phyloP scores from a whole-genome alignment of 495 filamentous ascomycete genomes.

The Hypoxylon fragiforme region DNA sequence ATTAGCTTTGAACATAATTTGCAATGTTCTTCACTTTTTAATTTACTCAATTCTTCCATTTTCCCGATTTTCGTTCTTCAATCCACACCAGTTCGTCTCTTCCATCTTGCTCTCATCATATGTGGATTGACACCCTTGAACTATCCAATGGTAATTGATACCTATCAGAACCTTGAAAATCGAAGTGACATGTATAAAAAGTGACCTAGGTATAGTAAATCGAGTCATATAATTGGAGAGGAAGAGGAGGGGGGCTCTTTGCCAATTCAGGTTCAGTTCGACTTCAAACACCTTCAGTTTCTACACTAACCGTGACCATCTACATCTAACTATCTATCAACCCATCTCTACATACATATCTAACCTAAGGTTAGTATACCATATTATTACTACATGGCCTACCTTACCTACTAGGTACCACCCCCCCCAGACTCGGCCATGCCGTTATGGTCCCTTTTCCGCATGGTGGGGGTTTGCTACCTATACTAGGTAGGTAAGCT shows the following conservation, averaged over 20 bases:
- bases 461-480: constrained; percentile 21
- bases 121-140: constrained; percentile 10
- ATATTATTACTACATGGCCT: too few species aligned
- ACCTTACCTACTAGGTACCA: not conserved
- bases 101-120: constrained; percentile 3
- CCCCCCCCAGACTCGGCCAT: constrained; percentile 8
- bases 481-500: constrained; percentile 14
- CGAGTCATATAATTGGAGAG: too few species aligned
- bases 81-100: constrained; percentile 22
- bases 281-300: not conserved
- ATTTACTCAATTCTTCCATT: constrained; percentile 22
- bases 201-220: constrained; percentile 2
- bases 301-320: not conserved
- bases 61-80: constrained; percentile 14
- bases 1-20: constrained; percentile 3
- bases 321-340: not conserved
- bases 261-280: constrained; percentile 18
- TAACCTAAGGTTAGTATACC: too few species aligned
- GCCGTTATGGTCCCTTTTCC: constrained; percentile 25
- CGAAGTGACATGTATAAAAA: too few species aligned
- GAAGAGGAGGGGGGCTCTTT: constrained; percentile 17
- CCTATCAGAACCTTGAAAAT: too few species aligned
- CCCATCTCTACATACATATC: too few species aligned
- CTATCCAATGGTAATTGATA: too few species aligned
- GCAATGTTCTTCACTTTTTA: constrained; percentile 7